Base-by-base conservation (phyloP, 441 rosid genomes). In the Populus hybrid region DNA sequence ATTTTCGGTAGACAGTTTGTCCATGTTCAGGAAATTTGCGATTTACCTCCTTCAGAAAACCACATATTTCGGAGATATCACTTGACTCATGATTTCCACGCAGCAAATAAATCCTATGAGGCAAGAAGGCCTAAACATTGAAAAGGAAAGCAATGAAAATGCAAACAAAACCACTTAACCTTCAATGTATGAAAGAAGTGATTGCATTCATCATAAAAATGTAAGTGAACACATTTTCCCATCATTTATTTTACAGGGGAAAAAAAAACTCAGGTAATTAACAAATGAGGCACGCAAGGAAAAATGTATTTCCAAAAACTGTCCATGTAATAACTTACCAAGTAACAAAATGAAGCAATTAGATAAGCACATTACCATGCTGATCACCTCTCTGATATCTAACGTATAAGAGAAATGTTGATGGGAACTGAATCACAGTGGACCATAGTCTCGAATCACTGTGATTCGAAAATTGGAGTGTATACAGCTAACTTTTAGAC, bases 61-160 rank as follows among this genome's bases (percentile, higher is more conserved):
- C 84, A 70, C 79, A 73, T 77, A 76, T 78, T 34, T 84, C 81
- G 11, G 83, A 77, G 16, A 81, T 82, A 24, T 79, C 76, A 74
- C 81, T 86, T 70, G 86, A 79, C 76, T 86, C 89, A 21, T 86
- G 84, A 83, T 83, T 86, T 81, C 89, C 89, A 42, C 83, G 80
- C 76, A 84, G 89, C 74, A 86, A 74, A 77, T 59, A 16, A 61
- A 86, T 82, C 57, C 72, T 81, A 78, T 81, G 79, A 70, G 89
- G 89, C 84, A 84, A 79, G 81, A 84, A 65, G 75, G 81, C 81
- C 89, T 86, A 79, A 6, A 36, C 24, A 76, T 59, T 69, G 69
- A 68, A 70, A 79, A 77, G 11, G 4, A 8, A 71, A 42, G 21
- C 68, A 6, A 50, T 69, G 57, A 34, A 23, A 23, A 21, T n/a